Base-by-base conservation (phyloP, 768 basidiomycete species). In the Termitomyces sp. region DNA sequence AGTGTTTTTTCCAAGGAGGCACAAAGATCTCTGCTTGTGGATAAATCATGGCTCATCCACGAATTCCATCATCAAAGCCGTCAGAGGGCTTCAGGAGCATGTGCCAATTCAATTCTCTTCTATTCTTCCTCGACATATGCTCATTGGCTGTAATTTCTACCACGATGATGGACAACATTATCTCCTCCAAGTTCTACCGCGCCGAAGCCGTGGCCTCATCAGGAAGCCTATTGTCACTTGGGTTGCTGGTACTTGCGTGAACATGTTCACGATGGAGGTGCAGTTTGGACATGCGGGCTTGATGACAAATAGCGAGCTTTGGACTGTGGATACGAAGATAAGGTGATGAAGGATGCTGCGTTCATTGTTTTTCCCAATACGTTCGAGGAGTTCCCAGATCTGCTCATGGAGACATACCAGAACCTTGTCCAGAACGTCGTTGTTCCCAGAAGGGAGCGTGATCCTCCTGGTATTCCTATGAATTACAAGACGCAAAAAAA, bases 111-210 rank as follows among this genome's bases (percentile, higher is more conserved):
- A 25, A 25, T 25, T 40, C 42, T 40, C 31, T 25, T 25, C 34
- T 50, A 32, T 15, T 48, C 6, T 34, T 56, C 54, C 51, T 43
- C 12, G 60, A 38, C 38, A 58, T 32, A 46, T 31, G 9, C 4
- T 32, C 29, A 9, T 59, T 60, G 12, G 65, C 1, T 25, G 25
- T 25, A 25, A 25, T 1, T 25, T 60, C 54, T 20, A 4, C 14
- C 63, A 89, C 93, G 71, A 98, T 98, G 96, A 97, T 98, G 96
- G 96, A 99, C 83, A 99, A 98, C 83, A 96, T 98, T 79, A 97
- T 98, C 72, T 81, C 96, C 6, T 96, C 94, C 64, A 99, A 98
- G 83, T 90, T 99, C 64, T 99, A 98, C 86, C 94, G 96, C 70
- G 81, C 95, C 32, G 96, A 96, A 60, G 94, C 95, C 12, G 81